Conservation (phyloP, 345 rosid species). For the Hypericum androsaemum region DNA sequence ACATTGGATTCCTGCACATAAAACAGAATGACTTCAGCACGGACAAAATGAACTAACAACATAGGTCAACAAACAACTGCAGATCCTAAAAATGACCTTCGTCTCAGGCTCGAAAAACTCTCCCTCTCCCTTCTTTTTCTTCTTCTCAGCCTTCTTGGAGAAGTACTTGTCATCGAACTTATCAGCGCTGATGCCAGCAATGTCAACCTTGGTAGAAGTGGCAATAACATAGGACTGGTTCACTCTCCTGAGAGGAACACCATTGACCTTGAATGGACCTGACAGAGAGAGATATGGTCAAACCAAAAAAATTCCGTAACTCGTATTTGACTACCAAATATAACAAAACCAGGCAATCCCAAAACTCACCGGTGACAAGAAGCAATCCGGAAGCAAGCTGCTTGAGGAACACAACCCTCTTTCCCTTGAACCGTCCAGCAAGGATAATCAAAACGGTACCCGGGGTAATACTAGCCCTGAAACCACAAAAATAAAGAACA, state of each 20-base stretch:
- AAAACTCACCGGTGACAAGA: slow-evolving; percentile 53
- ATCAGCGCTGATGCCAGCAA: slow-evolving; percentile 51
- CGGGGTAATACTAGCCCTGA: slow-evolving; percentile 56
- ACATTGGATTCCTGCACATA: slow-evolving; percentile 48
- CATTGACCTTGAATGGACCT: slow-evolving; percentile 74
- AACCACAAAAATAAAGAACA: neutral
- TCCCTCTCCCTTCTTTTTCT: slow-evolving; percentile 11
- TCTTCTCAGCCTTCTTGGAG: slow-evolving; percentile 32
- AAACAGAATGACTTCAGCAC: neutral
- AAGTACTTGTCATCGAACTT: slow-evolving; percentile 68
- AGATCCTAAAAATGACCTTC: neutral
- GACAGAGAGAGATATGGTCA: neutral
- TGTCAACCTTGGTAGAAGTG: slow-evolving; percentile 61
- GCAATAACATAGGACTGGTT: slow-evolving; percentile 55
- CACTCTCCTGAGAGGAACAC: slow-evolving; percentile 64
- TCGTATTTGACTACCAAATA: neutral
- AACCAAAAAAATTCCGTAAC: neutral
- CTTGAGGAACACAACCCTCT: slow-evolving; percentile 75
- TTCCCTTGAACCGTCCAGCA: slow-evolving; percentile 79
- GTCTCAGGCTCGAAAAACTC: neutral
- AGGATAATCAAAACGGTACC: slow-evolving; percentile 63
- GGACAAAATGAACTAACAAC: neutral
- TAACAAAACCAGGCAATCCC: neutral
- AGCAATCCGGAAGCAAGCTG: slow-evolving; percentile 84
- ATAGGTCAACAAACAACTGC: neutral